Evolutionary conservation across 2,329 filamentous ascomycete species (phyloP), one percentile per base, ranked within the genome.

Genomic region (Epichloe festucae): DNA sequence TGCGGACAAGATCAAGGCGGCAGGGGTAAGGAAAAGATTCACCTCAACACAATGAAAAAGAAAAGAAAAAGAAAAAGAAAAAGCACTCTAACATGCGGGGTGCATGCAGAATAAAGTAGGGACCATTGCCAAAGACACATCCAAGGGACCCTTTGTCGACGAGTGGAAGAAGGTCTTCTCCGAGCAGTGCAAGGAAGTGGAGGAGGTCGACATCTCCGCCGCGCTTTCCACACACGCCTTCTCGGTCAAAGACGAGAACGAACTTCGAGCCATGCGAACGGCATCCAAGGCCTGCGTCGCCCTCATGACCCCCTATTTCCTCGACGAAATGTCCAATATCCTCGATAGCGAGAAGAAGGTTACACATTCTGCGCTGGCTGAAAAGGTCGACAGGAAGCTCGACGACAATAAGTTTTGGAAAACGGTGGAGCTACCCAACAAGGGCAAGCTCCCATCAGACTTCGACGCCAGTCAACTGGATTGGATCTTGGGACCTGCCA

Each of bases 271-370:
- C 11, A 96, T 98, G 78, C 84, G 94, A 63, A 94, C 91, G 59
- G 89, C 91, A 4, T 93, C 93, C 51, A 87, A 93, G 64, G 91
- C 93, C 46, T 96, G 90, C 60, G 91, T 94, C 58, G 90, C 89
- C 53, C 75, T 97, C 54, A 94, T 97, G 84, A 89, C 89, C 89
- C 91, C 91, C 54, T 98, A 93, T 69, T 97, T 97, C 67, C 84
- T 98, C 58, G 93, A 98, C 64, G 90, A 96, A 67, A 97, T 98
- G 90, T 95, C 91, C 48, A 85, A 87, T 60, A 85, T 97, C 49
- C 81, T 98, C 54, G 93, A 98, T 63, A 85, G 90, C 59, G 94
- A 97, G 68, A 96, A 95, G 75, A 95, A 95, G 65, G 89, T 97
- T 64, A 93, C 89, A 56, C 93, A 98, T 70, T 87, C 84, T 57